Base-by-base conservation (phyloP, 2,329 filamentous ascomycete species). In the Tolypocladium tundrense region DNA sequence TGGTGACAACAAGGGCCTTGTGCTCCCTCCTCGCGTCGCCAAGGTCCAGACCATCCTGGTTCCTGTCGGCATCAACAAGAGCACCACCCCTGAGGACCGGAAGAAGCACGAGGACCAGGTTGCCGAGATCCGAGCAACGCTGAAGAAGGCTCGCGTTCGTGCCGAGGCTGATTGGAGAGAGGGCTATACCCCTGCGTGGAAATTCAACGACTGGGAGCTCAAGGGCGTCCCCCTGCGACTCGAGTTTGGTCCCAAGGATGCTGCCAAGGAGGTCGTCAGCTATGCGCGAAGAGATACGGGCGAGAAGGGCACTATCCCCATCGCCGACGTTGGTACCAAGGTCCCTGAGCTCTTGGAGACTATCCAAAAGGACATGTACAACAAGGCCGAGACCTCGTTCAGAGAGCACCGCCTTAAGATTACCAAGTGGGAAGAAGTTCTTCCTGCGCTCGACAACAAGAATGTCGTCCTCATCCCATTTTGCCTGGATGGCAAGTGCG, bases 201-300 rank as follows among this genome's bases (percentile, higher is more conserved):
- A 99, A 76, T 99, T 99, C 80, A 96, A 95, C 76, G 92, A 99
- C 75, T 97, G 91, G 91, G 95, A 99, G 74, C 82, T 97, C 66
- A 95, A 93, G 76, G 94, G 95, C 71, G 88, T 97, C 48, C 94
- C 95, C 53, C 83, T 99, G 42, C 88, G 94, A 60, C 82, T 99
- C 59, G 94, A 99, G 74, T 96, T 96, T 69, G 95, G 95, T 7
- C 93, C 94, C 67, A 96, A 96, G 75, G 94, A 97, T 70, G 87
- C 88, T 14, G 90, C 89, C 63, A 90, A 92, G 70, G 84, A 88
- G 59, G 88, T 92, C 48, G 88, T 97, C 65, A 90, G 88, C 62
- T 90, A 84, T 62, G 90, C 92, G 27, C 90, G 94, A 68, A 90
- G 95, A 67, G 94, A 99, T 72, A 88, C 88, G 21, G 85, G 85